Percentiles rank a stretch among this genome's conserved stretches.
Conservation (phyloP, 116 monocot species). For the Cymodocea nodosa region DNA sequence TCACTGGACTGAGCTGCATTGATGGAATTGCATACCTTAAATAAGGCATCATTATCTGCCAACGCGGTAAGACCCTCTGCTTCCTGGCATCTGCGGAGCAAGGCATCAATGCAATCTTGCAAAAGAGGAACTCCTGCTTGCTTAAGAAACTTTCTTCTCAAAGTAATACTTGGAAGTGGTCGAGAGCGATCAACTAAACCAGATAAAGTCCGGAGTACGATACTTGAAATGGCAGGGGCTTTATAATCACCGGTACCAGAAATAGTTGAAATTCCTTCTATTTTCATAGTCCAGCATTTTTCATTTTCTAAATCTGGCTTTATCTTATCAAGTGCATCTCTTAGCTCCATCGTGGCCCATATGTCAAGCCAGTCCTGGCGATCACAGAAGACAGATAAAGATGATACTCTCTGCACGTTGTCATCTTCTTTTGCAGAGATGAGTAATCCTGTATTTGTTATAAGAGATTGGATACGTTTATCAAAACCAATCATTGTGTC, state of each 20-base stretch:
- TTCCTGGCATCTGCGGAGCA: slow-evolving; percentile 68
- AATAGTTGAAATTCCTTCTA: slow-evolving; percentile 21
- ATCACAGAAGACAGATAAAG: slow-evolving; percentile 70
- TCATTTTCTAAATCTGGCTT: slow-evolving; percentile 45
- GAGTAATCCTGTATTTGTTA: slow-evolving; percentile 46
- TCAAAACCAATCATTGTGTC: slow-evolving; percentile 86
- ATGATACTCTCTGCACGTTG: slow-evolving; percentile 38
- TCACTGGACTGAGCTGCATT: slow-evolving; percentile 64
- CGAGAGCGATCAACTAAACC: slow-evolving; percentile 39
- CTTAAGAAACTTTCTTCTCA: slow-evolving; percentile 54
- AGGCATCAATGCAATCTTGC: slow-evolving; percentile 33
- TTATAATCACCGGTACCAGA: slow-evolving; percentile 51
- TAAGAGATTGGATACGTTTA: slow-evolving; percentile 49
- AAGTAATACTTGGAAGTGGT: slow-evolving; percentile 41
- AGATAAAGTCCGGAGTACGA: slow-evolving; percentile 30
- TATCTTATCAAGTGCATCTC: slow-evolving; percentile 43
- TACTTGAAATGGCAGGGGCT: slow-evolving; percentile 45
- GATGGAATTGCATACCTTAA: slow-evolving; percentile 51
- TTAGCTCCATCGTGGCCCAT: slow-evolving; percentile 71
- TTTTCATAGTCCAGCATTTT: slow-evolving; percentile 53
- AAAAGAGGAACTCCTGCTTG: slow-evolving; percentile 33
- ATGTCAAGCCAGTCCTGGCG: slow-evolving; percentile 78
- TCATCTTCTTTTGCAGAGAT: slow-evolving; percentile 48
- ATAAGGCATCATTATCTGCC: slow-evolving; percentile 71
- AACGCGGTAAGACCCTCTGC: slow-evolving; percentile 83